A percentile compares a stretch with the other conserved stretches of the same genome.
These are phyloP conservation scores for Middelhovenomyces tepae DNA, from an alignment of 805 yeast genomes.

Conservation along the genomic window DNA sequence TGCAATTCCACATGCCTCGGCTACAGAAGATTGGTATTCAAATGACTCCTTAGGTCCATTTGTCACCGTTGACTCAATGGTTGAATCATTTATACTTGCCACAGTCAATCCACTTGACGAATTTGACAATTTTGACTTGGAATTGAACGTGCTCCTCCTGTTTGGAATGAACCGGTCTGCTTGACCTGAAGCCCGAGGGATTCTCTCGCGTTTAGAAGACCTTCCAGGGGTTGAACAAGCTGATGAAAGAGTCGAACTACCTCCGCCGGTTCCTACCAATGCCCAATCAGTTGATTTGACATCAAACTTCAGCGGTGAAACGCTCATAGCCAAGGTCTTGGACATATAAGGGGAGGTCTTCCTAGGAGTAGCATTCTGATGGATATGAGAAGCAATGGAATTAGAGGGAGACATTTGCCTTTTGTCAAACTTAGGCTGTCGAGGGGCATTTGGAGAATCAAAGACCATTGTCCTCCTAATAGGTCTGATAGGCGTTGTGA, in stretches of 20 bases:
- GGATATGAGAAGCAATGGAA: constrained; percentile 11
- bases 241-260: too few species aligned
- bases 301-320: constrained; percentile 42
- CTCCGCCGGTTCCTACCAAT: constrained; percentile 25
- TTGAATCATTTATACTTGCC: too few species aligned
- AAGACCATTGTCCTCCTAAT: constrained; percentile 12
- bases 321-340: too few species aligned
- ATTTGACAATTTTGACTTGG: too few species aligned
- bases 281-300: constrained; percentile 34
- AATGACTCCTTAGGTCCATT: too few species aligned
- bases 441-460: constrained; percentile 11
- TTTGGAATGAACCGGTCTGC: constrained; percentile 58
- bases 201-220: constrained; percentile 16
- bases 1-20: constrained; percentile 88
- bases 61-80: too few species aligned
- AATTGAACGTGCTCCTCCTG: constrained; percentile 23
- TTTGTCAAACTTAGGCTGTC: constrained; percentile 19
- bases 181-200: constrained; percentile 17
- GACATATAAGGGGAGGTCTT: constrained; percentile 6
- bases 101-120: constrained; percentile 3
- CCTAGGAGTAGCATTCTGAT: constrained; percentile 10
- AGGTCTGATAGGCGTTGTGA: constrained; percentile 18
- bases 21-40: constrained; percentile 68
- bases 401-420: constrained; percentile 12
- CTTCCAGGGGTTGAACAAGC: constrained; percentile 23